Evolutionary conservation across 352 stramenopile species (phyloP).

Genomic region (Saprolegnia diclina): DNA sequence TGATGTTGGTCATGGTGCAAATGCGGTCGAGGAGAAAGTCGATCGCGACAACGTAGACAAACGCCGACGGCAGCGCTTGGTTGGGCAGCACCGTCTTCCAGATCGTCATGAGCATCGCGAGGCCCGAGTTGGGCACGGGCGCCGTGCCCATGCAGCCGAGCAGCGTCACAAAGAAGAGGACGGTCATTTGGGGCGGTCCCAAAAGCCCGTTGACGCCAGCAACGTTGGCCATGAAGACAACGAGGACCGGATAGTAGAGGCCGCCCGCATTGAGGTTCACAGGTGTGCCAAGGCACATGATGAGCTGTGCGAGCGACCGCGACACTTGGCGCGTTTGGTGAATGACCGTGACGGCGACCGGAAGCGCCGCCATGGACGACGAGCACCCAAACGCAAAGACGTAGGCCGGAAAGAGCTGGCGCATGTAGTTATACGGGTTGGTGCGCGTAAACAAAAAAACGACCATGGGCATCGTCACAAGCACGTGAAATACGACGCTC

Average conservation of each 20-base stretch:
- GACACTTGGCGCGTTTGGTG: slow-evolving; percentile 55
- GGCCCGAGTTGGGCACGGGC: slow-evolving; percentile 58
- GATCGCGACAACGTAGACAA: slow-evolving; percentile 58
- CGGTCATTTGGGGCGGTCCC: slow-evolving; percentile 38
- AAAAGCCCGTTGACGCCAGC: slow-evolving; percentile 28
- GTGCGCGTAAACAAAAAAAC: slow-evolving; percentile 30
- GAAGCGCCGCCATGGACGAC: slow-evolving; percentile 45
- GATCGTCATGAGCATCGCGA: slow-evolving; percentile 77
- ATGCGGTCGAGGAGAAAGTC: slow-evolving; percentile 74
- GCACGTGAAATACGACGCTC: slow-evolving; percentile 29
- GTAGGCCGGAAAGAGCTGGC: slow-evolving; percentile 33
- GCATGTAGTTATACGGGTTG: slow-evolving; percentile 37
- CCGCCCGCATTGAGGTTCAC: slow-evolving; percentile 70
- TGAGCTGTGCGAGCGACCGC: slow-evolving; percentile 49
- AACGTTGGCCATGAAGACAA: slow-evolving; percentile 68
- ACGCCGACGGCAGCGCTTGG: slow-evolving; percentile 47
- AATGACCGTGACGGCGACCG: slow-evolving; percentile 38
- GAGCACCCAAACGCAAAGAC: slow-evolving; percentile 40
- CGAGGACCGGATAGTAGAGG: slow-evolving; percentile 65
- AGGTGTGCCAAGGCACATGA: slow-evolving; percentile 59
- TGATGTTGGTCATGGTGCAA: slow-evolving; percentile 71
- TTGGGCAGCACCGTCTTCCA: slow-evolving; percentile 61
- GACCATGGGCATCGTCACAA: slow-evolving; percentile 38
- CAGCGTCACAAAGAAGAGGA: slow-evolving; percentile 57
- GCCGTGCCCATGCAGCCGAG: slow-evolving; percentile 67